Conservation (phyloP, 1,139 yeast genomes). For the Yamadazyma triangularis region DNA sequence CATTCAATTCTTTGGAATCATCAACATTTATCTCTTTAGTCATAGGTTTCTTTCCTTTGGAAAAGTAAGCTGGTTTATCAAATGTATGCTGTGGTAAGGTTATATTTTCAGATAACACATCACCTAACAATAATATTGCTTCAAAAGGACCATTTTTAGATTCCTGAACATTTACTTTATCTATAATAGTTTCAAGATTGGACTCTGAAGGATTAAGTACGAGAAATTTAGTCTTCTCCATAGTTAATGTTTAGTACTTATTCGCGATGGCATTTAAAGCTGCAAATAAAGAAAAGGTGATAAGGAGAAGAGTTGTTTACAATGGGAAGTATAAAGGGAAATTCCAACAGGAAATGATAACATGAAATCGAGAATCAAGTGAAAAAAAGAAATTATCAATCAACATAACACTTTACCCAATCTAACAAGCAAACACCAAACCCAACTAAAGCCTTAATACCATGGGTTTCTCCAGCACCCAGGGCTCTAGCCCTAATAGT, state of each 20-base stretch:
- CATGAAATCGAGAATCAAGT: no score
- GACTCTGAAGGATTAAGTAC: constrained; percentile 47
- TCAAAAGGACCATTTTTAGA: constrained; percentile 64
- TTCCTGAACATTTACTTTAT: constrained; percentile 47
- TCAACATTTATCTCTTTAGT: background rate
- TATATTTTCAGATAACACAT: constrained; percentile 14
- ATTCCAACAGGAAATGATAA: no score
- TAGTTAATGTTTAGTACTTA: no score
- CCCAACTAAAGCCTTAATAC: no score
- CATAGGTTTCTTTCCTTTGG: constrained; percentile 1
- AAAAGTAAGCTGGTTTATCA: constrained; percentile 4
- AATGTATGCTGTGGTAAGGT: constrained; percentile 1
- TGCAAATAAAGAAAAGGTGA: no score
- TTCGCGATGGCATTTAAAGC: no score
- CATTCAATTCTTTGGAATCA: background rate
- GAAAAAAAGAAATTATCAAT: no score
- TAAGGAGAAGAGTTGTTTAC: no score
- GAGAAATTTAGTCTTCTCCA: constrained; percentile 28
- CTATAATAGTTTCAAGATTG: constrained; percentile 36
- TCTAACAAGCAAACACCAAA: no score
- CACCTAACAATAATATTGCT: constrained; percentile 50
- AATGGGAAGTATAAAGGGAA: no score
- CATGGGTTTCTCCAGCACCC: no score
- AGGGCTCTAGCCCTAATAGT: constrained; percentile 1
- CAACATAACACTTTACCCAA: no score